Base-by-base conservation (phyloP, 1,284 basidiomycete genomes). In the Cutaneotrichosporon sp. region DNA sequence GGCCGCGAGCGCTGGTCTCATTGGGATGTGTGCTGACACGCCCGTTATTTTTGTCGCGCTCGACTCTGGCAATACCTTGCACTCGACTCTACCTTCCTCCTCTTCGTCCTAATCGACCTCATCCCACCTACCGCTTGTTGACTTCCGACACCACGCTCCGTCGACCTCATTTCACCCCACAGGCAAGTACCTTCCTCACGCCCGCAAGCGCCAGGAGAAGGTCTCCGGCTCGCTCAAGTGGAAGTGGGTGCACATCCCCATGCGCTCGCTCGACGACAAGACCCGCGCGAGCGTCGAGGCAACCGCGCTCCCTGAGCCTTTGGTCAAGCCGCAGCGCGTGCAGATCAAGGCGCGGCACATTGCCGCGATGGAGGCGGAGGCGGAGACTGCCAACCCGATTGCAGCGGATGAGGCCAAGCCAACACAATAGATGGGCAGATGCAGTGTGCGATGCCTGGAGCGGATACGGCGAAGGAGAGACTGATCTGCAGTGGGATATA, bases 131-230 rank as follows among this genome's bases (percentile, higher is more conserved):
- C 36, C 9, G 9, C 36, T 42, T 42, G 11, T 18, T 42, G 11
- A 13, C 40, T 18, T 13, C 5, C 40, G 40, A 13, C 14, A 16
- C 40, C 14, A 42, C 30, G 26, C 50, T 11, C 30, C 16, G 26
- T 21, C 14, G 11, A 4, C 51, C 52, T 36, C 21, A 34, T n/a
- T 56, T 34, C 7, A 18, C 22, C 32, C 36, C 14, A 42, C 38
- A 61, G 60, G 60, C 55, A 56, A 61, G 60, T 49, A 61, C 42
- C 51, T 61, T 10, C 60, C 46, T 31, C 60, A 55, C 53, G 53
- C 53, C 31, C 53, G 55, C 60, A 61, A 55, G 60, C 42, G 52
- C 21, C 55, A 55, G 42, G 32, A 52, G 53, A 22, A 47, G 60
- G 47, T 61, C 53, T 18, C 46, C 18, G 31, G 55, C 32, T 52